Evolutionary conservation across 305 asterid species (phyloP), one percentile per base, ranked within the genome.

Genomic region (Coffea humblotiana): DNA sequence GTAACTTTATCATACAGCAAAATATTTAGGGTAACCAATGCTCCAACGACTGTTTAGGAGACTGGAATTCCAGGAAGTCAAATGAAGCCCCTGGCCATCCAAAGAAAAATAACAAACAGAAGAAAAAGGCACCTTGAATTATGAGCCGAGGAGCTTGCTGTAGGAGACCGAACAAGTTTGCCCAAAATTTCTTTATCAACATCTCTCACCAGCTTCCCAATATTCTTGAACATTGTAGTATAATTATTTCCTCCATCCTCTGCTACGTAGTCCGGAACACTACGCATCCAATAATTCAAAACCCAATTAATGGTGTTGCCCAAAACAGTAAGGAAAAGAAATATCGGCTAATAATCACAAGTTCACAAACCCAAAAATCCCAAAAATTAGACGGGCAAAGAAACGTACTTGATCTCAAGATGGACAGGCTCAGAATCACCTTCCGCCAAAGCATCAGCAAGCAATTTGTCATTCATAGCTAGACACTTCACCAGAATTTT

Each of bases 401-500:
- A 27, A 76, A 74, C 90, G 78, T 82, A 93, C 98, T 85, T 79
- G 75, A 92, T 83, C 83, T 90, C 93, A 71, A 94, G 88, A 85
- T 91, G 95, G 29, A 72, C 72, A 75, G 88, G 94, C 71, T 85
- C 87, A 0, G 91, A 86, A 80, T 75, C 90, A 21, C 92, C 96
- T 49, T 91, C 92, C 85, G 83, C 83, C 35, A 90, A 71, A 80
- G 89, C 92, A 87, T 92, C 98, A 72, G 91, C 88, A 16, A 94
- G 74, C 79, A 96, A 82, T 77, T 82, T 90, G 43, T 87, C 91
- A 76, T 90, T 90, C 97, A 96, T 78, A 23, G 77, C 92, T 25
- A 94, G 92, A 85, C 93, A 90, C 88, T 96, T 94, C 27, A 96
- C 89, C 47, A 94, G 71, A 25, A 94, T 92, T 75, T 89, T 95